Percentiles rank a stretch among this genome's conserved stretches.
phyloP scores from a whole-genome alignment of 768 basidiomycete species.

The Boletus vinaceobasis region DNA sequence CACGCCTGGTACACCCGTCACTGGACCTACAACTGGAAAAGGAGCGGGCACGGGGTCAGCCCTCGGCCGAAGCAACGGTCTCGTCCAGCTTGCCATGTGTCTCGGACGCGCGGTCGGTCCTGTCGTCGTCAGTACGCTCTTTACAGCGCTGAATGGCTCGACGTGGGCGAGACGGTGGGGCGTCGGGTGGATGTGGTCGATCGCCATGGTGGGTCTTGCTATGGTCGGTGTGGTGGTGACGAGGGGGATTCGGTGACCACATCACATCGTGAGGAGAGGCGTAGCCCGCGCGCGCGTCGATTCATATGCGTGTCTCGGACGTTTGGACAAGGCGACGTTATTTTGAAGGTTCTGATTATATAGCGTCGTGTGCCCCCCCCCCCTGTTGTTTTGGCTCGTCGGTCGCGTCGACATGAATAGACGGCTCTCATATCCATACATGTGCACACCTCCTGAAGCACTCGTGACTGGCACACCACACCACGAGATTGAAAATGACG shows the following conservation, averaged over 20 bases:
- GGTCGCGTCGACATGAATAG: background rate
- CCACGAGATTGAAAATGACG: no score
- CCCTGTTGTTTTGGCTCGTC: background rate
- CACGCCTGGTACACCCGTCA: background rate
- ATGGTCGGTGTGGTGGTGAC: constrained; percentile 12
- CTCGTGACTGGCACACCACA: no score
- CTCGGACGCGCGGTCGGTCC: constrained; percentile 50
- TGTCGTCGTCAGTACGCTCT: constrained; percentile 29
- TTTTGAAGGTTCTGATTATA: background rate
- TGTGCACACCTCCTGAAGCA: no score
- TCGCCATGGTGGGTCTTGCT: constrained; percentile 1
- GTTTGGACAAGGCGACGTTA: background rate
- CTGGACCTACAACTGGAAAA: no score
- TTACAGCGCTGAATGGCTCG: constrained; percentile 9
- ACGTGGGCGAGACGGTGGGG: constrained; percentile 8
- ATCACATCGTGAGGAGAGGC: no score
- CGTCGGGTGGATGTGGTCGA: constrained; percentile 7
- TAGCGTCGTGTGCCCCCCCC: no score
- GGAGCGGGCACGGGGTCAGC: constrained; percentile 14
- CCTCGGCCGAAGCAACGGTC: constrained; percentile 59
- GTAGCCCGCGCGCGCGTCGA: no score
- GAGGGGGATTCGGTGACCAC: background rate
- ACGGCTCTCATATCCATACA: no score
- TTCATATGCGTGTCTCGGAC: no score
- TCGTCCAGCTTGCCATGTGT: constrained; percentile 56